Conservation (phyloP, 176 grass and related monocot species). For the Oryza australiensis region DNA sequence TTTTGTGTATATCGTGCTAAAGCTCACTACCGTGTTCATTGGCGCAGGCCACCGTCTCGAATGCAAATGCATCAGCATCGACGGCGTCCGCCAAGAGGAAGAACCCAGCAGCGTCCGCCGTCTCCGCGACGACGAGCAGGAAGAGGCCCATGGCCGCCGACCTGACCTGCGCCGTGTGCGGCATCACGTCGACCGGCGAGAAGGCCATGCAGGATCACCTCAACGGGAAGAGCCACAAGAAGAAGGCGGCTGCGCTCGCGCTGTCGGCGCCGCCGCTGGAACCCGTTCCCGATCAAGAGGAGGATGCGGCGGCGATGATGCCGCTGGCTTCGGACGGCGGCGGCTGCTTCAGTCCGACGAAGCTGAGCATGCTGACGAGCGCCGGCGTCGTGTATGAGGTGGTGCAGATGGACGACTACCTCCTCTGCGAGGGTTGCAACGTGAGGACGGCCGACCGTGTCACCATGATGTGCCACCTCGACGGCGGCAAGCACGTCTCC, state of each 20-base stretch:
- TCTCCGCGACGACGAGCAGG: background rate
- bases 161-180: slow-evolving; percentile 31
- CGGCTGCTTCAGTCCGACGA: slow-evolving; percentile 4
- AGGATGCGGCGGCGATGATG: background rate
- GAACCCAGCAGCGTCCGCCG: background rate
- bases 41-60: too few species aligned
- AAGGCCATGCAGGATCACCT: slow-evolving; percentile 29
- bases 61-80: background rate
- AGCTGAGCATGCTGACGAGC: background rate
- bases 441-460: background rate
- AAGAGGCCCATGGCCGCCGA: slow-evolving; percentile 16
- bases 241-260: background rate
- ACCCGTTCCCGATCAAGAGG: background rate
- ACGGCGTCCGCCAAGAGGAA: slow-evolving; percentile 17
- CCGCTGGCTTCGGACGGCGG: background rate
- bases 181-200: slow-evolving; percentile 11
- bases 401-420: slow-evolving; percentile 44
- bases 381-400: background rate
- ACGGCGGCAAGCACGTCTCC: slow-evolving; percentile 32
- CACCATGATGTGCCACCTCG: slow-evolving; percentile 43
- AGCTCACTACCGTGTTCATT: too few species aligned
- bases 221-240: slow-evolving; percentile 28
- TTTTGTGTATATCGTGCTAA: too few species aligned
- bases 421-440: slow-evolving; percentile 43
- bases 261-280: background rate